These are phyloP conservation scores for Leccinum ochraceum DNA, from an alignment of 768 basidiomycete genomes.

Conservation along the genomic window DNA sequence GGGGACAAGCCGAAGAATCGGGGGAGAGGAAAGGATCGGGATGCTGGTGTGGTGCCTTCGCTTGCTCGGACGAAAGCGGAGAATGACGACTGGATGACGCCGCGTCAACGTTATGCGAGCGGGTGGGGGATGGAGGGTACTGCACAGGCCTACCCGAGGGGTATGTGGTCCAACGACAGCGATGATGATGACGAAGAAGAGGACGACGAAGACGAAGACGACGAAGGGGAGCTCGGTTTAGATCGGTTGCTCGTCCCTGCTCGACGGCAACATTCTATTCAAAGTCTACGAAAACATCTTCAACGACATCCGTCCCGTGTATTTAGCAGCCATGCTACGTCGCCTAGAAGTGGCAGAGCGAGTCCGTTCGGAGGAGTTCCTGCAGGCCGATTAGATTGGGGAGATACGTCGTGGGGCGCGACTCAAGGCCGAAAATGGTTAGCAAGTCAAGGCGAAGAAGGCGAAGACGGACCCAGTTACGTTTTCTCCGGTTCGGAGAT, in stretches of 20 bases:
- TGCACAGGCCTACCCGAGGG: conserved; percentile 16
- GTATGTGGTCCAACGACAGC: conserved; percentile 24
- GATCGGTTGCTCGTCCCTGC: conserved; percentile 68
- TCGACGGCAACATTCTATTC: conserved; percentile 73
- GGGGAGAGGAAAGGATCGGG: conserved; percentile 31
- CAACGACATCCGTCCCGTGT: conserved; percentile 24
- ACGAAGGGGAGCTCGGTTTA: conserved; percentile 62
- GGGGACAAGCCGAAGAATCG: no score
- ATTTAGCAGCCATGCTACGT: conserved; percentile 15
- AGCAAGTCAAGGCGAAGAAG: conserved; percentile 29
- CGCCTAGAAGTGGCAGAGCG: conserved; percentile 19
- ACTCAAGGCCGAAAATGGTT: conserved; percentile 28
- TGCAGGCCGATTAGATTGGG: conserved; percentile 16
- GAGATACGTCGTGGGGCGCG: conserved; percentile 23
- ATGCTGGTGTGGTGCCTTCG: conserved; percentile 50
- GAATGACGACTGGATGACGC: conserved; percentile 52
- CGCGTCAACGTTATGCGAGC: conserved; percentile 35
- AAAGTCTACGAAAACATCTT: conserved; percentile 67
- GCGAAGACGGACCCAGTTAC: conserved; percentile 29
- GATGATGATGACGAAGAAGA: conserved; percentile 39
- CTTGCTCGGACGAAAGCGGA: conserved; percentile 62
- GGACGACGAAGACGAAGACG: conserved; percentile 41
- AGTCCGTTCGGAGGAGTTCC: conserved; percentile 19
- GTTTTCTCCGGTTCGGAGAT: conserved; percentile 24
- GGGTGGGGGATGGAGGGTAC: conserved; percentile 33